Base-by-base conservation (phyloP, 169 alveolate species). In the Plasmodium gaboni region DNA sequence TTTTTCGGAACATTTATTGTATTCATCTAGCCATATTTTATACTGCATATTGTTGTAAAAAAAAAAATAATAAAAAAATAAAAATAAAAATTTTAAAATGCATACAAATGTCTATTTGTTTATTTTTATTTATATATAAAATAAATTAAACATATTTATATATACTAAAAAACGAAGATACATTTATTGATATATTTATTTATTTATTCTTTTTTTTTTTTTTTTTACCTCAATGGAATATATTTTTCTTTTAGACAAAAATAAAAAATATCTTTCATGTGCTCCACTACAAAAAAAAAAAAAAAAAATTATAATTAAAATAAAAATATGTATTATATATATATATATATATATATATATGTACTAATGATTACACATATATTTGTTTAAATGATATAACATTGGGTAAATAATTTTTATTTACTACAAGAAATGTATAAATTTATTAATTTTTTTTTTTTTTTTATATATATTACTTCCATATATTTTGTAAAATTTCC, bases 401-500 rank as follows among this genome's bases (percentile, higher is more conserved):
- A 32, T 5, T 4, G 1, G 9, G 6, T 32, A 32, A 32, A 32
- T 32, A 32, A 32, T 32, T 32, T 32, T 32, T 32, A 32, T 32
- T 4, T 32, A 32, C 1, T 32, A 32, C 6, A 5, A 32, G 44
- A 32, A 32, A 32, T 32, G 44, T 32, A 32, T 5, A 32, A 32
- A 5, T 32, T 32, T 32, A 5, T 32, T 5, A 32, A 32, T 32
- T 2, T 32, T 32, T 32, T 32, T 5, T 4, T 32, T 32, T 32
- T 60, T 32, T 48, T 46, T 48, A 46, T 44, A 48, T 26, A 51
- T 48, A 68, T 44, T 78, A 78, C 89, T 50, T 78, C 89, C 89
- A 78, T 22, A 78, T 19, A 59, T 78, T 78, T 50, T 78, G 89
- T 55, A 78, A 50, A 46, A 78, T 63, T 78, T 78, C 89, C 32